Conservation (phyloP, 495 filamentous ascomycete species). For the Penicillium goetzii region DNA sequence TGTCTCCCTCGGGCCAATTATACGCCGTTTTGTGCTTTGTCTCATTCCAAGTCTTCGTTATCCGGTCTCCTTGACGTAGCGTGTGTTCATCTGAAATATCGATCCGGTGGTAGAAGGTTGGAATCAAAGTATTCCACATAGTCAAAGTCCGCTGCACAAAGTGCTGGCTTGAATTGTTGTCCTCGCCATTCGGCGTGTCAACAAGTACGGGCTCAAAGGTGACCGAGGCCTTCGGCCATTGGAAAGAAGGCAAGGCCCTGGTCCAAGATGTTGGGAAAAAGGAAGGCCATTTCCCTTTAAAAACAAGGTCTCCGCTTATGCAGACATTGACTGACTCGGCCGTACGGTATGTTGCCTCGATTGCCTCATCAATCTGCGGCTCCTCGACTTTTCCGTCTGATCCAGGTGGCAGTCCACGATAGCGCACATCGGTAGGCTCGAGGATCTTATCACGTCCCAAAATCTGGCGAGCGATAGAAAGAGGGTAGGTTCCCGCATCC, state of each 20-base stretch:
- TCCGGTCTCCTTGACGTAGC: slow-evolving; percentile 34
- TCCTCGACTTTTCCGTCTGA: neutral
- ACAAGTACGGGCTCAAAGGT: slow-evolving; percentile 33
- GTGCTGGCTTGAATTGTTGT: neutral
- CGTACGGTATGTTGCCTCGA: neutral
- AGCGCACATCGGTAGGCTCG: slow-evolving; percentile 16
- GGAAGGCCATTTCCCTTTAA: neutral
- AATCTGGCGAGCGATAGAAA: slow-evolving; percentile 46
- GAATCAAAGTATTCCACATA: slow-evolving; percentile 45
- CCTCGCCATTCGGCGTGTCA: slow-evolving; percentile 33
- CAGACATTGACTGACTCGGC: neutral
- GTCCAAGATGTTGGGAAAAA: neutral
- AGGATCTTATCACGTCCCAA: slow-evolving; percentile 36
- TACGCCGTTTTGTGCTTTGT: slow-evolving; percentile 51
- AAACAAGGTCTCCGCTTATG: neutral
- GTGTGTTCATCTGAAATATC: slow-evolving; percentile 49
- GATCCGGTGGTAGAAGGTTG: slow-evolving; percentile 54
- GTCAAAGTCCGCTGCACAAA: slow-evolving; percentile 43
- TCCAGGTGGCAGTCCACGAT: neutral
- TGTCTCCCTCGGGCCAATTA: slow-evolving; percentile 46
- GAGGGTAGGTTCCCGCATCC: slow-evolving; percentile 58
- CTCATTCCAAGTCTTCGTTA: slow-evolving; percentile 49
- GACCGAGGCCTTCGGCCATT: slow-evolving; percentile 32
- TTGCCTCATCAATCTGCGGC: neutral
- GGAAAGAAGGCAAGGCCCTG: neutral